Percentiles rank a stretch among this genome's conserved stretches.
Evolutionary conservation across 177 flowering plant species (phyloP).

Genomic region (Vitis hybrid): DNA sequence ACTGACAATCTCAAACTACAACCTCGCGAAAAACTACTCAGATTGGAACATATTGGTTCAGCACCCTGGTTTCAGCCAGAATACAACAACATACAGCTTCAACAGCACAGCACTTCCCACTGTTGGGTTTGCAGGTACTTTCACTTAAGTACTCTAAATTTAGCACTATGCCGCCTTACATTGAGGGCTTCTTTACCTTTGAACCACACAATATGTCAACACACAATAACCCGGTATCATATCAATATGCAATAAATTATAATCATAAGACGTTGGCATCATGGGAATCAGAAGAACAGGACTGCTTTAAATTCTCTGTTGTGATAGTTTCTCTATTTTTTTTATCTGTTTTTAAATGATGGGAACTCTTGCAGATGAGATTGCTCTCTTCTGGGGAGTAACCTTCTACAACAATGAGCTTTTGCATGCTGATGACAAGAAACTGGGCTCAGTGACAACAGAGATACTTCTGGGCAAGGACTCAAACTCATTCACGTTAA

Average conservation of each 20-base stretch:
- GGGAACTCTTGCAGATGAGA: constrained; percentile 40
- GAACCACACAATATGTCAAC: no score
- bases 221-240: no score
- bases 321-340: not conserved
- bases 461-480: constrained; percentile 56
- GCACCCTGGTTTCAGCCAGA: constrained; percentile 55
- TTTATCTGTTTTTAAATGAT: not conserved
- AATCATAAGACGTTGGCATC: no score
- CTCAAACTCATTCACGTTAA: constrained; percentile 39
- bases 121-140: constrained; percentile 33
- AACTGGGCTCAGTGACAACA: constrained; percentile 47
- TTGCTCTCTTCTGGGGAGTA: constrained; percentile 61
- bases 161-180: no score
- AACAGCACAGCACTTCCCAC: constrained; percentile 42
- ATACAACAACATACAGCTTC: constrained; percentile 40
- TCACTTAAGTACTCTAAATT: not conserved
- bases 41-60: constrained; percentile 63
- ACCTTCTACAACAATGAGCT: constrained; percentile 36
- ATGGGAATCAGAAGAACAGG: not conserved
- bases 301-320: not conserved
- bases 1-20: constrained; percentile 54
- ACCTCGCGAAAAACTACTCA: constrained; percentile 41
- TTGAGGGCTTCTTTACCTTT: no score
- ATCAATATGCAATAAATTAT: no score
- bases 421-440: constrained; percentile 23